Percentiles rank a stretch among this genome's conserved stretches.
Conservation (phyloP, 768 basidiomycete species). For the Pisolithus orientalis region DNA sequence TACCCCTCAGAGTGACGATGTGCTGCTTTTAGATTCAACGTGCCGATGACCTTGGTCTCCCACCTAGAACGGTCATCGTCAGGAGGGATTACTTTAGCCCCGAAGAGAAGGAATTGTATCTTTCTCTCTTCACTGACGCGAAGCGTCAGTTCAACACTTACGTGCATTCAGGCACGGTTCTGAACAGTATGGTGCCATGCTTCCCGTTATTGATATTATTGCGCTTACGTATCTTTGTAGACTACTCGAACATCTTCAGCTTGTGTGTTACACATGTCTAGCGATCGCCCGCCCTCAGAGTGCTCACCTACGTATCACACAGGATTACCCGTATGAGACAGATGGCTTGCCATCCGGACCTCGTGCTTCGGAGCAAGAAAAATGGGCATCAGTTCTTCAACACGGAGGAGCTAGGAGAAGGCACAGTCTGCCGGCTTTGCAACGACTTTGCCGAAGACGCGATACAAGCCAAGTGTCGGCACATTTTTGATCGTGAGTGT, state of each 20-base stretch:
- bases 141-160: constrained; percentile 91
- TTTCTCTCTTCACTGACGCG: constrained; percentile 87
- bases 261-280: constrained; percentile 38
- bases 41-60: constrained; percentile 93
- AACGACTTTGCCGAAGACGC: constrained; percentile 97
- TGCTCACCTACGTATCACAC: constrained; percentile 6
- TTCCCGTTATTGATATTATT: neutral
- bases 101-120: constrained; percentile 94
- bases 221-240: constrained; percentile 29
- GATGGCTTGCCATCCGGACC: constrained; percentile 93
- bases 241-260: constrained; percentile 88
- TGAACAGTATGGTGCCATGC: constrained; percentile 67
- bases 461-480: constrained; percentile 87
- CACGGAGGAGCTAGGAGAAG: constrained; percentile 57
- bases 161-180: constrained; percentile 80
- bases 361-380: constrained; percentile 83
- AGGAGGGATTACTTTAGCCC: constrained; percentile 90
- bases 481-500: constrained; percentile 95
- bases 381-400: constrained; percentile 58
- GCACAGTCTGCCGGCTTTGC: constrained; percentile 89
- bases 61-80: constrained; percentile 86
- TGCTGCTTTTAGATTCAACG: constrained; percentile 61
- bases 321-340: constrained; percentile 94
- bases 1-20: too few species aligned
- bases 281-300: neutral